Conservation (phyloP, 768 basidiomycete species). For the Chalciporus chontae region DNA sequence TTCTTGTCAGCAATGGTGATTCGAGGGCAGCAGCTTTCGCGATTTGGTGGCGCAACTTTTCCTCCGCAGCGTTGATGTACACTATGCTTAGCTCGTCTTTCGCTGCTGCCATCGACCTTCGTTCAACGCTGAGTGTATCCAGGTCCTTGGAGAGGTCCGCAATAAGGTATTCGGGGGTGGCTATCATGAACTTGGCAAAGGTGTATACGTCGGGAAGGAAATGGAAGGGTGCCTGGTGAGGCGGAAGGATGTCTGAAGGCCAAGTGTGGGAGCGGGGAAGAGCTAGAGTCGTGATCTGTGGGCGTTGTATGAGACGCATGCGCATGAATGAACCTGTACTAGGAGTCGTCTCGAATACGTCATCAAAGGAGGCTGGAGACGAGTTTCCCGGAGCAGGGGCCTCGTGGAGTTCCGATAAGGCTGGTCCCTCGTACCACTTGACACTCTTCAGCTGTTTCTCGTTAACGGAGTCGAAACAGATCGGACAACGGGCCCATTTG, state of each 20-base stretch:
- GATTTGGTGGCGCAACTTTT: conserved; percentile 75
- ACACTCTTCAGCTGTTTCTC: conserved; percentile 90
- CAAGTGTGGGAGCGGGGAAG: conserved; percentile 88
- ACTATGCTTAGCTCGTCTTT: conserved; percentile 73
- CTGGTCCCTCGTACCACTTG: conserved; percentile 74
- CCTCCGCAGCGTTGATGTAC: conserved; percentile 78
- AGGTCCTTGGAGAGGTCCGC: conserved; percentile 70
- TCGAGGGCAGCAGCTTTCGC: conserved; percentile 76
- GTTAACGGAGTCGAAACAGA: conserved; percentile 92
- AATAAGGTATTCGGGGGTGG: conserved; percentile 81
- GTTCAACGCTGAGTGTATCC: conserved; percentile 68
- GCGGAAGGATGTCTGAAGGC: conserved; percentile 90
- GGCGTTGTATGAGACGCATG: conserved; percentile 90
- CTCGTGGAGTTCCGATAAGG: conserved; percentile 26
- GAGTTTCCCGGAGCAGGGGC: conserved; percentile 32
- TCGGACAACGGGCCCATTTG: conserved; percentile 92
- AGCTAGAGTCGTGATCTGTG: conserved; percentile 92
- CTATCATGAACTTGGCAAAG: conserved; percentile 95
- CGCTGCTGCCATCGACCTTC: conserved; percentile 57
- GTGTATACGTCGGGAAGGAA: conserved; percentile 89
- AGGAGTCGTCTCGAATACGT: conserved; percentile 38
- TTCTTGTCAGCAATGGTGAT: conserved; percentile 56
- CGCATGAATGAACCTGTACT: conserved; percentile 58
- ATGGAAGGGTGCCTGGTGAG: conserved; percentile 92
- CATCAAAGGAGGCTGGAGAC: conserved; percentile 43